A percentile compares a stretch with the other conserved stretches of the same genome.
Evolutionary conservation across 768 basidiomycete genomes (phyloP).

Genomic region (Rhizopogon vulgaris): DNA sequence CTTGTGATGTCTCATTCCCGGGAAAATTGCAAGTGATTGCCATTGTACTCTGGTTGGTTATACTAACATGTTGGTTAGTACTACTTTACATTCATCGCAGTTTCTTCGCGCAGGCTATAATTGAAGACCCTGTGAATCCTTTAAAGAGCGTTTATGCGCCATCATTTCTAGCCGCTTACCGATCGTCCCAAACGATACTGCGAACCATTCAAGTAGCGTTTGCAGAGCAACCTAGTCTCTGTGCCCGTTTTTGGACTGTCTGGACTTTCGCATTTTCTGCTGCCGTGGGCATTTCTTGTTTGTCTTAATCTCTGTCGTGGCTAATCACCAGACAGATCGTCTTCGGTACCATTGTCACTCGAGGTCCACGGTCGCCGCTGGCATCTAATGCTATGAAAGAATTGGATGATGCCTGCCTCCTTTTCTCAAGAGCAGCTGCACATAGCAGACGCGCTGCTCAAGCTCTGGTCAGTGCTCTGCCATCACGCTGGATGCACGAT

Average conservation of each 20-base stretch:
- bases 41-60: not conserved
- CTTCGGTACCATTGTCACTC: constrained; percentile 73
- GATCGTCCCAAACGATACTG: constrained; percentile 51
- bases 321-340: constrained; percentile 46
- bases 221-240: constrained; percentile 37
- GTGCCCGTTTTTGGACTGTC: constrained; percentile 51
- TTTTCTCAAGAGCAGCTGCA: constrained; percentile 58
- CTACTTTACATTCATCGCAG: constrained; percentile 59
- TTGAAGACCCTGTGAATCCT: constrained; percentile 61
- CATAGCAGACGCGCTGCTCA: constrained; percentile 59
- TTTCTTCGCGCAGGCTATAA: constrained; percentile 69
- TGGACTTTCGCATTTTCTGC: constrained; percentile 60
- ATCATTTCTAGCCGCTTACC: constrained; percentile 59
- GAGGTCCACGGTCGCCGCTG: constrained; percentile 62
- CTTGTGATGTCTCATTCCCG: constrained; percentile 30
- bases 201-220: constrained; percentile 46
- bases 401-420: constrained; percentile 56
- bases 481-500: not conserved
- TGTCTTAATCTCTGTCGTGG: not conserved
- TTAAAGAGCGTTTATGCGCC: constrained; percentile 59
- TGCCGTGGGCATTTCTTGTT: constrained; percentile 29
- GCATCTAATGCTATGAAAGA: constrained; percentile 64
- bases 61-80: constrained; percentile 27
- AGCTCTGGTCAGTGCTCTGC: constrained; percentile 44
- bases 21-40: constrained; percentile 29